Conservation (phyloP, 176 grass and related monocot species). For the Elymus sibiricus region DNA sequence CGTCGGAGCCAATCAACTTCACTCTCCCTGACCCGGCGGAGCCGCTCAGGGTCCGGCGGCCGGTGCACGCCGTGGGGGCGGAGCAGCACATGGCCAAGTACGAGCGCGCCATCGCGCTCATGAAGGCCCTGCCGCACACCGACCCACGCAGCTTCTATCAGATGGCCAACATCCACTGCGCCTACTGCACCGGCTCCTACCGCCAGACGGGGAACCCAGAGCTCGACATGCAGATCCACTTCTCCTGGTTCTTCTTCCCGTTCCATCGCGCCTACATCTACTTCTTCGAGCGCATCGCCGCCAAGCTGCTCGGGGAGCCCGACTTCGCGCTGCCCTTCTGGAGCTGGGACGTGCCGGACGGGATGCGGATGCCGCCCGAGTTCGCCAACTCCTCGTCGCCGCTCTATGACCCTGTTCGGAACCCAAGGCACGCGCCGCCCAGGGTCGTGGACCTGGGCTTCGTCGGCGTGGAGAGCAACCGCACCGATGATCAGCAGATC, state of each 20-base stretch:
- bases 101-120: constrained; percentile 34
- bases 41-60: constrained; percentile 30
- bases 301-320: constrained; percentile 45
- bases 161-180: constrained; percentile 62
- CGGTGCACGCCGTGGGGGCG: constrained; percentile 11
- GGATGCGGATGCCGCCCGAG: constrained; percentile 40
- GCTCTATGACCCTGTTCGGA: constrained; percentile 31
- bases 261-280: constrained; percentile 57
- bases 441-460: constrained; percentile 36
- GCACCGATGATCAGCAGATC: constrained; percentile 15
- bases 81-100: constrained; percentile 56
- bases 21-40: constrained; percentile 13
- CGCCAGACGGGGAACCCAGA: constrained; percentile 12
- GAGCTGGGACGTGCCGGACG: constrained; percentile 52
- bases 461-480: background rate
- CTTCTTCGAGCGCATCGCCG: constrained; percentile 64
- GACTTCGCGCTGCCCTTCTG: constrained; percentile 44
- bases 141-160: constrained; percentile 67
- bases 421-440: constrained; percentile 28
- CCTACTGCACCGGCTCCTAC: constrained; percentile 59
- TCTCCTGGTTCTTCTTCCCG: constrained; percentile 57
- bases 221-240: constrained; percentile 41
- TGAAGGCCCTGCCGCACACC: constrained; percentile 28
- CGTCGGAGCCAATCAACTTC: constrained; percentile 17
- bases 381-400: constrained; percentile 35